A percentile compares a stretch with the other conserved stretches of the same genome.
Conservation (phyloP, 2,329 filamentous ascomycete genomes). For the Colletotrichum cereale region DNA sequence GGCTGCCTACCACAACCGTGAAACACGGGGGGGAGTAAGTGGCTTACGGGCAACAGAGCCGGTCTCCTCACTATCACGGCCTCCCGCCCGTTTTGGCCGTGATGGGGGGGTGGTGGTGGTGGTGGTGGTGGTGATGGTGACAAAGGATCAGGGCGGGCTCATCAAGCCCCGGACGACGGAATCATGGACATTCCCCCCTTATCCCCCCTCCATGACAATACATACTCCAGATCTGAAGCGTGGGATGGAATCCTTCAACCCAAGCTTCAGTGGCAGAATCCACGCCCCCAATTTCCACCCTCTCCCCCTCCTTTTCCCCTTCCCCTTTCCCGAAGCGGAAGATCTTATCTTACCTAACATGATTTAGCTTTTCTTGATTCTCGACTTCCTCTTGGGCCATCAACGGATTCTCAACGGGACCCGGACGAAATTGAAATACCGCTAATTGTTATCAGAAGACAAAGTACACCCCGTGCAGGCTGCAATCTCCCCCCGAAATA, state of each 20-base stretch:
- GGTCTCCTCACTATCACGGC: not conserved
- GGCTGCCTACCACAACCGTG: not conserved
- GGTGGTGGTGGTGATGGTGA: too few relatives aligned
- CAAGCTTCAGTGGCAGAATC: not conserved
- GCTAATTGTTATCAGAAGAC: conserved; percentile 16
- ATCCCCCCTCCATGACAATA: too few relatives aligned
- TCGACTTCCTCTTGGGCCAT: not conserved
- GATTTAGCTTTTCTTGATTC: not conserved
- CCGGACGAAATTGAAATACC: conserved; percentile 11
- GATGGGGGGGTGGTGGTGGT: not conserved
- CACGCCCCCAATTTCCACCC: not conserved
- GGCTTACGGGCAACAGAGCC: conserved; percentile 8
- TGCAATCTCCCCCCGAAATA: conserved; percentile 22
- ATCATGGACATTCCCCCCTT: too few relatives aligned
- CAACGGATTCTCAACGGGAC: not conserved
- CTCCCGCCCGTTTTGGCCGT: not conserved
- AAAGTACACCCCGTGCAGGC: not conserved
- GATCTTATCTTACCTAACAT: conserved; percentile 3
- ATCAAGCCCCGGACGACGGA: conserved; percentile 9
- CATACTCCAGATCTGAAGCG: not conserved
- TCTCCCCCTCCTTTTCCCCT: not conserved
- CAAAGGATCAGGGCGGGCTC: too few relatives aligned
- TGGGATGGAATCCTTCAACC: conserved; percentile 10
- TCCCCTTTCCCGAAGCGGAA: not conserved
- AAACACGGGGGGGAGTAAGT: not conserved